phyloP scores from a whole-genome alignment of 2,329 filamentous ascomycete genomes.

The Ramularia collo-cygni region DNA sequence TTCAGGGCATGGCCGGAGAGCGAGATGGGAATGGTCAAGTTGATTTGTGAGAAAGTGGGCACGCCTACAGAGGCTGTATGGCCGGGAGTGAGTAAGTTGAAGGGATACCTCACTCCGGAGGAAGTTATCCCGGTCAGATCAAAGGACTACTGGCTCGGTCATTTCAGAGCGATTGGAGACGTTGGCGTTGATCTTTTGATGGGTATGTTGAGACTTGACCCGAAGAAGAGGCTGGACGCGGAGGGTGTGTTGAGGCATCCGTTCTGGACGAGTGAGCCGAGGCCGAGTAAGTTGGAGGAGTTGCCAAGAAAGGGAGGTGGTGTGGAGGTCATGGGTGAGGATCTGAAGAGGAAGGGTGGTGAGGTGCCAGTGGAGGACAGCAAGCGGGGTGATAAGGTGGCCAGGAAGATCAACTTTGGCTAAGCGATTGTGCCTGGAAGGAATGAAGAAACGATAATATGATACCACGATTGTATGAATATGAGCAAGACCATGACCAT shows the following conservation, averaged over 20 bases:
- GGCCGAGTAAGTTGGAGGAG: constrained; percentile 73
- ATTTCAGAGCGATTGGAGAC: constrained; percentile 73
- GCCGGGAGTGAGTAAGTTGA: constrained; percentile 79
- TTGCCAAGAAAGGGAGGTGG: constrained; percentile 71
- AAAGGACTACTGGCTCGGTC: constrained; percentile 64
- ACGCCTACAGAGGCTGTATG: constrained; percentile 91
- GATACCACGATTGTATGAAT: too few relatives aligned
- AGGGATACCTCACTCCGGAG: constrained; percentile 69
- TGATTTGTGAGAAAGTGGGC: constrained; percentile 79
- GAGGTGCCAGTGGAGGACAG: constrained; percentile 54
- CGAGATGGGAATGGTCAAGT: constrained; percentile 77
- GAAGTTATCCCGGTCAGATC: constrained; percentile 53
- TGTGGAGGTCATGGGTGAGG: constrained; percentile 69
- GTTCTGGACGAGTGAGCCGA: constrained; percentile 81
- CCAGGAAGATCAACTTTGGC: constrained; percentile 75
- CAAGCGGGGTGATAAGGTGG: constrained; percentile 64
- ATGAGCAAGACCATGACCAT: too few relatives aligned
- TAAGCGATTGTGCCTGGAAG: too few relatives aligned
- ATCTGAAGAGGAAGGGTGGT: constrained; percentile 70
- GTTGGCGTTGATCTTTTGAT: constrained; percentile 84
- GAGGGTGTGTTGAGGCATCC: constrained; percentile 69
- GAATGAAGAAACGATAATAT: too few relatives aligned
- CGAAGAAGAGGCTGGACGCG: constrained; percentile 74
- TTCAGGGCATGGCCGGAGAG: constrained; percentile 63
- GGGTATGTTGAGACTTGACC: constrained; percentile 77